phyloP scores from a whole-genome alignment of 225 moss, liverwort and hornwort genomes.

The Marchantia paleacea region DNA sequence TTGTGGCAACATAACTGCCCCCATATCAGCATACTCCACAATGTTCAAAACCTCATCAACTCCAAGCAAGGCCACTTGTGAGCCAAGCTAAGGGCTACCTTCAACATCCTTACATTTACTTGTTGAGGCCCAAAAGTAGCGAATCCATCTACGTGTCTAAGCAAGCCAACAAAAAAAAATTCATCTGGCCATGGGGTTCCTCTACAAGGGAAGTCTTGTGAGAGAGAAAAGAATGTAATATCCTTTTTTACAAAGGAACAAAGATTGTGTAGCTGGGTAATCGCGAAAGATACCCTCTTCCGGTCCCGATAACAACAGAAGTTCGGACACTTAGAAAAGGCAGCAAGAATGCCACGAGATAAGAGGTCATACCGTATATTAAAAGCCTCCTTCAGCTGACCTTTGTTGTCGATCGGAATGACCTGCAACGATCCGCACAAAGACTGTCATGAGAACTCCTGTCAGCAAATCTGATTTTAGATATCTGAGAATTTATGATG shows the following conservation, averaged over 20 bases:
- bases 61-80: neutral
- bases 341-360: neutral
- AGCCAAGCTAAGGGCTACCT: neutral
- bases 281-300: too few relatives aligned
- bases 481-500: neutral
- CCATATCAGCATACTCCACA: slow-evolving; percentile 4
- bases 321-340: neutral
- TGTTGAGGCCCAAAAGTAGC: too few relatives aligned
- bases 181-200: too few relatives aligned
- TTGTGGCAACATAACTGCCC: slow-evolving; percentile 1
- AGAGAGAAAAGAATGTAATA: too few relatives aligned
- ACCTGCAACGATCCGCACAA: slow-evolving; percentile 50
- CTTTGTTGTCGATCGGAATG: slow-evolving; percentile 97
- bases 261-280: too few relatives aligned
- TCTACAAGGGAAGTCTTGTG: too few relatives aligned
- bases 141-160: too few relatives aligned
- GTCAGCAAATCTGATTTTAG: neutral
- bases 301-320: neutral
- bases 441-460: neutral
- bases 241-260: neutral
- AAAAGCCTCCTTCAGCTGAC: slow-evolving; percentile 95
- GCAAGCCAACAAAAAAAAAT: too few relatives aligned
- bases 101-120: neutral
- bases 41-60: neutral
- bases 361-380: slow-evolving; percentile 65